Evolutionary conservation across 2,329 filamentous ascomycete genomes (phyloP).

Genomic region (Triangularia setosa): DNA sequence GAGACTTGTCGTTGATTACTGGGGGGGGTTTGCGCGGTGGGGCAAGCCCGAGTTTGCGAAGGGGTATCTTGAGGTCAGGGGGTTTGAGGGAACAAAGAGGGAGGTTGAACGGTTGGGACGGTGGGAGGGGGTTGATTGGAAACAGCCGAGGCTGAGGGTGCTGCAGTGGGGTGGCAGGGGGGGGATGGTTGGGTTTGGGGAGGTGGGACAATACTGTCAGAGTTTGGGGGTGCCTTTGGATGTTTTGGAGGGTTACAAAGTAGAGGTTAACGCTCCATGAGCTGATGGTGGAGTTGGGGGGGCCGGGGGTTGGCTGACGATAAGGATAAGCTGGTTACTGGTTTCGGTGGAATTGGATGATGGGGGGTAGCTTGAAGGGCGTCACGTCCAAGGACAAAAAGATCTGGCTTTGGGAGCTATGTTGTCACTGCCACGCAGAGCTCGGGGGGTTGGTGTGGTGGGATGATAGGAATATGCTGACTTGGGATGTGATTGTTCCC

Average conservation of each 20-base stretch:
- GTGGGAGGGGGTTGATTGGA: slow-evolving; percentile 28
- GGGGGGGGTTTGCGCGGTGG: slow-evolving; percentile 32
- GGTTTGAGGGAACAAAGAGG: slow-evolving; percentile 28
- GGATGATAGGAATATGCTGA: not conserved
- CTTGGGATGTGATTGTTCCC: not conserved
- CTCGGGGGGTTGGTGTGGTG: not conserved
- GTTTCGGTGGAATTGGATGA: not conserved
- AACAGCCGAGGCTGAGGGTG: slow-evolving; percentile 23
- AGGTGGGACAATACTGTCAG: slow-evolving; percentile 19
- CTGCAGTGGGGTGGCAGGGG: slow-evolving; percentile 28
- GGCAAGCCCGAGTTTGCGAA: slow-evolving; percentile 32
- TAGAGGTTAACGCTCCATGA: too few species aligned
- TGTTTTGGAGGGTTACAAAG: slow-evolving; percentile 12
- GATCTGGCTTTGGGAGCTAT: not conserved
- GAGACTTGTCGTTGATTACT: slow-evolving; percentile 34
- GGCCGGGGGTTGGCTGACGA: not conserved
- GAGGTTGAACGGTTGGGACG: slow-evolving; percentile 27
- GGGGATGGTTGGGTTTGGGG: slow-evolving; percentile 22
- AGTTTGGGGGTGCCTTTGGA: slow-evolving; percentile 25
- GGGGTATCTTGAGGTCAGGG: slow-evolving; percentile 31
- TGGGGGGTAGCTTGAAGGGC: not conserved
- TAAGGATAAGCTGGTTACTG: not conserved
- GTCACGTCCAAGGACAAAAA: not conserved
- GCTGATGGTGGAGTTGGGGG: too few species aligned
- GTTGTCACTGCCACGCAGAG: too few species aligned